Conservation (phyloP, 768 basidiomycete genomes). For the Plicaturopsis crispa region DNA sequence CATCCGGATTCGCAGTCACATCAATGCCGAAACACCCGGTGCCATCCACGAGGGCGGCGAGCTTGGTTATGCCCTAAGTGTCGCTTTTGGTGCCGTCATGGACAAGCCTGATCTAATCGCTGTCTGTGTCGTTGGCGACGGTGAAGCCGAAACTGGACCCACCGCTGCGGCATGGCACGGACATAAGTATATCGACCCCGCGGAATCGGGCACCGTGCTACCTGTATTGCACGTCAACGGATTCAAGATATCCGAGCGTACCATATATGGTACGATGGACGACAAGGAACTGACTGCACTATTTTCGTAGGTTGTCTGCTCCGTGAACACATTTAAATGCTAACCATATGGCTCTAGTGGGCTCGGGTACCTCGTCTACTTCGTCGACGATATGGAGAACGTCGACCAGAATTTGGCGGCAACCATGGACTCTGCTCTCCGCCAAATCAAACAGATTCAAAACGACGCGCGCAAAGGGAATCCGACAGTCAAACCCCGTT, state of each 20-base stretch:
- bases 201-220: constrained; percentile 85
- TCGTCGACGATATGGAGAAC: constrained; percentile 60
- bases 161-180: constrained; percentile 77
- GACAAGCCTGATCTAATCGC: constrained; percentile 84
- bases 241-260: constrained; percentile 88
- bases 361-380: constrained; percentile 84
- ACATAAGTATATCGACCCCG: constrained; percentile 86
- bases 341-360: no score
- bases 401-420: constrained; percentile 77
- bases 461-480: constrained; percentile 66
- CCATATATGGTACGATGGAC: constrained; percentile 88
- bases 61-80: constrained; percentile 81
- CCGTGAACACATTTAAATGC: no score
- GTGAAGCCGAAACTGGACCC: constrained; percentile 78
- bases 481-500: constrained; percentile 81
- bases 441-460: constrained; percentile 73
- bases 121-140: constrained; percentile 80
- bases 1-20: constrained; percentile 35
- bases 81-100: constrained; percentile 85
- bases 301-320: constrained; percentile 54
- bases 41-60: constrained; percentile 90
- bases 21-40: constrained; percentile 83
- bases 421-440: constrained; percentile 74
- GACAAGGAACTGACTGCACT: constrained; percentile 70
- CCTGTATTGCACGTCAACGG: constrained; percentile 86